A percentile compares a stretch with the other conserved stretches of the same genome.
Conservation (phyloP, 108 stramenopile species). For the Seminavis robusta region DNA sequence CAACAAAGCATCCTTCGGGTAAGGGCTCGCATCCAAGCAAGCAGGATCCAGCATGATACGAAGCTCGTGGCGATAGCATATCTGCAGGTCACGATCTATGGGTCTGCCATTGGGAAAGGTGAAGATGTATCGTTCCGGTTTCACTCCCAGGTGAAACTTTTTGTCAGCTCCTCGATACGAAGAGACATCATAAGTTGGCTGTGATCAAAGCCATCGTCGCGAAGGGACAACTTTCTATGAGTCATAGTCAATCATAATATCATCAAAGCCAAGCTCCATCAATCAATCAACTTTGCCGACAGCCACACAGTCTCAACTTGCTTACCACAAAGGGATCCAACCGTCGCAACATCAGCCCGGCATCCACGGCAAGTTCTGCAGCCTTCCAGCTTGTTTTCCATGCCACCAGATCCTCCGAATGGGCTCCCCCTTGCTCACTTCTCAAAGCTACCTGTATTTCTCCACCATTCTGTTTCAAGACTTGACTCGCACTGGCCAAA, state of each 20-base stretch:
- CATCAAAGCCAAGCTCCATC: too few relatives aligned
- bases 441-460: constrained; percentile 74
- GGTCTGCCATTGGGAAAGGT: constrained; percentile 21
- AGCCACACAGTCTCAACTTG: too few relatives aligned
- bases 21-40: constrained; percentile 9
- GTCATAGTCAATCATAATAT: too few relatives aligned
- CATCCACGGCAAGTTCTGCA: constrained; percentile 54
- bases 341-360: constrained; percentile 51
- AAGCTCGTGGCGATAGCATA: constrained; percentile 79
- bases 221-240: too few relatives aligned
- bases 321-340: constrained; percentile 41
- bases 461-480: constrained; percentile 41
- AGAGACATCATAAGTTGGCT: constrained; percentile 58
- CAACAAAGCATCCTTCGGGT: constrained; percentile 40
- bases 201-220: too few relatives aligned
- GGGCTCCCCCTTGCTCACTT: constrained; percentile 68
- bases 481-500: constrained; percentile 47
- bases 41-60: constrained; percentile 52
- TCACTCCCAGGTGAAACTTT: constrained; percentile 50
- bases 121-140: constrained; percentile 60
- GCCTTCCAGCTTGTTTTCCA: constrained; percentile 79
- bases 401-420: constrained; percentile 36
- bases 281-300: too few relatives aligned
- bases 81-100: constrained; percentile 45
- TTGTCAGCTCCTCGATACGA: constrained; percentile 80